phyloP scores from a whole-genome alignment of 1,139 yeast species.

The Tardiomyces digboiensis region DNA sequence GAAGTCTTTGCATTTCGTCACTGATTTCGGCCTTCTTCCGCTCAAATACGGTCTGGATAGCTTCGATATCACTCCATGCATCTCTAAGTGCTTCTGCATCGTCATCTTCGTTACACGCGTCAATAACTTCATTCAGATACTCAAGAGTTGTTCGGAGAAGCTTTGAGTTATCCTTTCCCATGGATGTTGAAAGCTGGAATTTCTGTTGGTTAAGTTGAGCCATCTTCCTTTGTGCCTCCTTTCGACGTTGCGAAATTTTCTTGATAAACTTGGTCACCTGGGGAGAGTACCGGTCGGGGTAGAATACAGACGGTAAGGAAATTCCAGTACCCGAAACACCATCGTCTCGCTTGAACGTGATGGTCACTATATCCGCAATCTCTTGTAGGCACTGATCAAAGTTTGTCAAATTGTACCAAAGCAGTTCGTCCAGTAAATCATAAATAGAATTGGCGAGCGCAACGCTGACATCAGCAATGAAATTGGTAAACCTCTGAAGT shows the following conservation, averaged over 20 bases:
- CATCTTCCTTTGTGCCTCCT: constrained; percentile 18
- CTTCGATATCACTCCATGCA: neutral
- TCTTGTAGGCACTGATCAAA: constrained; percentile 21
- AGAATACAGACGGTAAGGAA: constrained; percentile 28
- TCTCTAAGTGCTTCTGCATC: neutral
- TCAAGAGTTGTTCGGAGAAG: neutral
- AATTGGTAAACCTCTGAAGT: constrained; percentile 12
- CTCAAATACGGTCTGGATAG: neutral
- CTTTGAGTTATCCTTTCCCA: constrained; percentile 2
- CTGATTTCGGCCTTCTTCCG: neutral
- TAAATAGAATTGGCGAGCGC: constrained; percentile 15
- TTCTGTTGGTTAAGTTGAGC: constrained; percentile 10
- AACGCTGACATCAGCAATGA: constrained; percentile 17
- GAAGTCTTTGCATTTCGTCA: neutral
- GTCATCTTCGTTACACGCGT: neutral
- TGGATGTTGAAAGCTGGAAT: constrained; percentile 11
- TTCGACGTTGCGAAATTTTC: constrained; percentile 10
- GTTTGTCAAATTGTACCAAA: constrained; percentile 18
- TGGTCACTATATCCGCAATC: constrained; percentile 31
- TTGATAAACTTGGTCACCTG: constrained; percentile 19
- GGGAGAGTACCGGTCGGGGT: constrained; percentile 36
- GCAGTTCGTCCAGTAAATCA: constrained; percentile 19
- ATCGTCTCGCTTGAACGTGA: constrained; percentile 30
- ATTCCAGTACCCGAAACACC: constrained; percentile 27
- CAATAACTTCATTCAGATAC: neutral